Conservation (phyloP, 768 basidiomycete species). For the Naganishia vaughanmartiniae region DNA sequence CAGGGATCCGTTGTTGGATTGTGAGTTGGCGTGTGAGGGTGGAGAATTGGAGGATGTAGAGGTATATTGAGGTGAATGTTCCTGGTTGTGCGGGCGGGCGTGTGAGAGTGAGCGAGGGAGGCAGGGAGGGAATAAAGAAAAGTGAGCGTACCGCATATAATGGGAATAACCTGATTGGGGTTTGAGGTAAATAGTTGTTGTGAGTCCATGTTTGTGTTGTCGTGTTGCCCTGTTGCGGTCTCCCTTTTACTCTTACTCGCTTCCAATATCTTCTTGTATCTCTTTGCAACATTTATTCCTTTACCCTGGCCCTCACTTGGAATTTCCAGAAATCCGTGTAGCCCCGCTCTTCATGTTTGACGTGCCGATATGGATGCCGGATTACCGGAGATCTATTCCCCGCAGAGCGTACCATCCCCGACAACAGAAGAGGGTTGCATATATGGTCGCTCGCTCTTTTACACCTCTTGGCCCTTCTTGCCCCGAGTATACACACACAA, state of each 20-base stretch:
- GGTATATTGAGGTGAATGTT: conserved; percentile 44
- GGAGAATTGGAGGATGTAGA: conserved; percentile 45
- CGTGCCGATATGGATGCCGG: neutral
- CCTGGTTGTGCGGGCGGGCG: conserved; percentile 30
- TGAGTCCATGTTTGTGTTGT: conserved; percentile 1
- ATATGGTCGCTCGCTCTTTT: no score
- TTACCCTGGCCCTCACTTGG: no score
- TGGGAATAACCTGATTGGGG: conserved; percentile 17
- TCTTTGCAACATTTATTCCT: neutral
- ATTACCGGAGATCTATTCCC: neutral
- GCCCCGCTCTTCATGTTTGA: neutral
- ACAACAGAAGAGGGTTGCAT: neutral
- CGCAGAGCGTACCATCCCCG: no score
- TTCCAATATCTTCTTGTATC: neutral
- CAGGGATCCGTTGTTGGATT: conserved; percentile 28
- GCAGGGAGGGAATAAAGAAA: neutral
- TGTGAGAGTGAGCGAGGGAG: neutral
- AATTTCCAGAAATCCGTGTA: neutral
- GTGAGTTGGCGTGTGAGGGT: conserved; percentile 33
- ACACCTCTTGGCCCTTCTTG: no score
- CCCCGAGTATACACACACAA: neutral
- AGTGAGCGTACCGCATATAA: conserved; percentile 21
- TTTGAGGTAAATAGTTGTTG: conserved; percentile 15
- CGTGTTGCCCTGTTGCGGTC: no score
- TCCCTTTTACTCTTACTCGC: neutral